Base-by-base conservation (phyloP, 75 land plant species). In the Larix kaempferi region DNA sequence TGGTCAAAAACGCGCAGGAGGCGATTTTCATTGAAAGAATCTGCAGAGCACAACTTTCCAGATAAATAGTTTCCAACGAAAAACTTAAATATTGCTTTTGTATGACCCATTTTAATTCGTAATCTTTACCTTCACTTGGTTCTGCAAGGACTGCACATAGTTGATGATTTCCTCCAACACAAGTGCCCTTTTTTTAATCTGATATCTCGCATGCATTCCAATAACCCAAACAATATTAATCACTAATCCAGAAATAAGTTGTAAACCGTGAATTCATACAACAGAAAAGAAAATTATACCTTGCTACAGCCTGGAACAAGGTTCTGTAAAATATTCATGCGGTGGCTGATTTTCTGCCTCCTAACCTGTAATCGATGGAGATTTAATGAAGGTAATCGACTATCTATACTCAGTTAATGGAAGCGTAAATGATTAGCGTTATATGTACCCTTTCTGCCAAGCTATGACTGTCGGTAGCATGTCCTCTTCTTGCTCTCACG, bases 381-480 rank as follows among this genome's bases (percentile, higher is more conserved):
- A 44, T 44, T 7, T 6, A 7, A 6, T 1, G 0, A 10, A 44
- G 7, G 7, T 0, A 44, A 44, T 6, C 7, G 6, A 44, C 10
- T 6, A 44, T 44, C 8, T 1, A 44, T 44, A 6, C 0, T 44
- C 7, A 44, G 52, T 44, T 44, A 7, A 1, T 6, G 52, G 7
- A 44, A 44, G 52, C 6, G 8, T 44, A 44, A 44, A 44, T 44
- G 1, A 7, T 44, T 44, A 44, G 52, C 8, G 52, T 0, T 44
- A 44, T 44, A 6, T 6, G 8, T 84, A 95, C 97, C 81, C 97
- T 90, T 78, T 95, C 97, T 21, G 98, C 98, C 37, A 95, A 78
- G 85, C 98, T 95, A 52, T 95, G 98, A 77, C 94, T 93, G 62
- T 95, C 98, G 3, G 98, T 95, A 73, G 98, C 97, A 77, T 95